Conservation (phyloP, 257 asterid genomes). For the Leptodermis oblonga region DNA sequence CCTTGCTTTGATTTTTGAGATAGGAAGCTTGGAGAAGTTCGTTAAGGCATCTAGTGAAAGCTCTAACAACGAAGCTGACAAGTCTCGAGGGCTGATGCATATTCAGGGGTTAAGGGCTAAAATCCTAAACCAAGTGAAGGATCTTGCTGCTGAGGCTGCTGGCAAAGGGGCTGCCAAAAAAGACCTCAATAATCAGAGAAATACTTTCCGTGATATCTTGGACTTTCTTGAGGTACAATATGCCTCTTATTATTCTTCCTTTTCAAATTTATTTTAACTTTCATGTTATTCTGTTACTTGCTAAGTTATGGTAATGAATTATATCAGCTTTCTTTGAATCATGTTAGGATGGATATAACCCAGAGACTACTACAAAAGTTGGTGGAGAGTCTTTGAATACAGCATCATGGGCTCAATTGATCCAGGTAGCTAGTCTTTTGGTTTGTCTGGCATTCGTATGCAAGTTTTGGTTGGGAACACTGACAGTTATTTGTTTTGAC, state of each 20-base stretch:
- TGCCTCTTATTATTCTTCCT: not conserved
- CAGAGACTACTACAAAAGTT: conserved; percentile 64
- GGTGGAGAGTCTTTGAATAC: conserved; percentile 73
- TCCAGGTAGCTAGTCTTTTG: too few species aligned
- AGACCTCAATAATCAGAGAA: conserved; percentile 85
- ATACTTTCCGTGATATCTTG: conserved; percentile 72
- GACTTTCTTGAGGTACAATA: conserved; percentile 74
- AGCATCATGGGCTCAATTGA: conserved; percentile 67
- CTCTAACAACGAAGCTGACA: conserved; percentile 44
- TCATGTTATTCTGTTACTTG: conserved; percentile 8
- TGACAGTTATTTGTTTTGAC: too few species aligned
- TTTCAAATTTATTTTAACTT: not conserved
- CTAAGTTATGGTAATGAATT: not conserved
- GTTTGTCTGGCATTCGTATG: too few species aligned
- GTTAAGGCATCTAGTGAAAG: conserved; percentile 48
- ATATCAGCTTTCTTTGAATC: conserved; percentile 6
- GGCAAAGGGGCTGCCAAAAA: conserved; percentile 93
- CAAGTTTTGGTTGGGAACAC: too few species aligned
- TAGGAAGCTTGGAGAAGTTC: conserved; percentile 76
- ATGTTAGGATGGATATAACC: conserved; percentile 65
- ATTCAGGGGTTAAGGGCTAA: conserved; percentile 71
- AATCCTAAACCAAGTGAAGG: conserved; percentile 64
- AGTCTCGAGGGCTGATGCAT: conserved; percentile 43
- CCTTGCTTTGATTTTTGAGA: conserved; percentile 80
- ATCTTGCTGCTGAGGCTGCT: conserved; percentile 80